These are phyloP conservation scores for Fraxinus ornus DNA, from an alignment of 305 asterid genomes.

Conservation along the genomic window DNA sequence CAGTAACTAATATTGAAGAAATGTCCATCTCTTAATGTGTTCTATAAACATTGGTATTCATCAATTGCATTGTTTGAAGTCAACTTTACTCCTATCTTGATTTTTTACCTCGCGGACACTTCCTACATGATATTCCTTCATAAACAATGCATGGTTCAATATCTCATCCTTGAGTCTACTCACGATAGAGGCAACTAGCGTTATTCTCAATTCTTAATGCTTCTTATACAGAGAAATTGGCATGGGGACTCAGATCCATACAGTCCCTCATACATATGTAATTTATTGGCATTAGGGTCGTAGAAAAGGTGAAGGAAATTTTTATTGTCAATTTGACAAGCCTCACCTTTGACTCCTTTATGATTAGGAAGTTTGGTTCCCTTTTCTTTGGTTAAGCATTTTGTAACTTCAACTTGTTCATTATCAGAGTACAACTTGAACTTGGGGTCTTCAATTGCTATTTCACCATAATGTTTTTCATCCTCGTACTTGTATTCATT, in stretches of 20 bases:
- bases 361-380: not conserved
- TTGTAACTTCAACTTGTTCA: not conserved
- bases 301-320: not conserved
- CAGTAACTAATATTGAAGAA: not conserved
- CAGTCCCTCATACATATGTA: not conserved
- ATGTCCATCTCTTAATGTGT: not conserved
- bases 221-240: not conserved
- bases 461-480: not conserved
- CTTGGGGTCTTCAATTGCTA: not conserved
- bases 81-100: not conserved
- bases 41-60: not conserved
- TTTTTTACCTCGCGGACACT: not conserved
- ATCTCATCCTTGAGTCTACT: not conserved
- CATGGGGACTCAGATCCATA: not conserved
- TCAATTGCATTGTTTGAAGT: not conserved
- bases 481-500: not conserved
- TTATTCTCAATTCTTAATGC: not conserved
- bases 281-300: not conserved
- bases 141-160: not conserved
- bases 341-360: not conserved
- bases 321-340: not conserved
- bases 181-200: not conserved
- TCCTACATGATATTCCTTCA: not conserved
- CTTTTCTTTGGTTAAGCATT: not conserved
- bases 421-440: not conserved